Percentiles rank a stretch among this genome's conserved stretches.
Evolutionary conservation across 2,329 filamentous ascomycete species (phyloP).

Genomic region (Alternaria sp.): DNA sequence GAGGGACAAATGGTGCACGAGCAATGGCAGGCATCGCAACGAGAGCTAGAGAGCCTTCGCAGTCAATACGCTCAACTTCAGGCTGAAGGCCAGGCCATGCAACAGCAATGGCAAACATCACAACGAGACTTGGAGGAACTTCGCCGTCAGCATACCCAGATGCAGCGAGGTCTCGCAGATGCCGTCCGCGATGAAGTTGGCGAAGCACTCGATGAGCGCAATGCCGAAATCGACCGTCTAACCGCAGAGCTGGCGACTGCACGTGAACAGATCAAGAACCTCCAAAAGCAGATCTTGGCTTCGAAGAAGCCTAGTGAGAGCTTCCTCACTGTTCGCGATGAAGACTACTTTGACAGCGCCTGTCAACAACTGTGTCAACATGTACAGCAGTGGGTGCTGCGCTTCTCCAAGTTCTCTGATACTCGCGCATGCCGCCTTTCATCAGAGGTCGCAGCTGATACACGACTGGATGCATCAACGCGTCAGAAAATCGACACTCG

Average conservation of each 20-base stretch:
- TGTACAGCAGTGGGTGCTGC: conserved; percentile 95
- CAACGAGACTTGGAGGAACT: conserved; percentile 73
- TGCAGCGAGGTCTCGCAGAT: conserved; percentile 68
- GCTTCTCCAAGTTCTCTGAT: conserved; percentile 98
- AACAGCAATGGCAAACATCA: conserved; percentile 64
- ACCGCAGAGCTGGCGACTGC: conserved; percentile 79
- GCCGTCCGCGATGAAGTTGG: conserved; percentile 68
- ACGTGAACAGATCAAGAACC: conserved; percentile 63
- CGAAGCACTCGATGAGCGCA: conserved; percentile 76
- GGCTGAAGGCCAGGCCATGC: conserved; percentile 64
- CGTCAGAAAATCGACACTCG: conserved; percentile 88
- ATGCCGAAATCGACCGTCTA: conserved; percentile 80
- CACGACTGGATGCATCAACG: conserved; percentile 40
- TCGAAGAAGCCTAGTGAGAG: conserved; percentile 67
- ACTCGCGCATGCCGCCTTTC: conserved; percentile 85
- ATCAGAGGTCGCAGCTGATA: conserved; percentile 76
- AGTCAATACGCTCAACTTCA: conserved; percentile 70
- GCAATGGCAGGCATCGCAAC: not conserved
- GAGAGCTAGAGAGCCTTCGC: not conserved
- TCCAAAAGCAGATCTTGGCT: conserved; percentile 66
- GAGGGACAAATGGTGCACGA: conserved; percentile 4
- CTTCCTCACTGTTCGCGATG: conserved; percentile 81
- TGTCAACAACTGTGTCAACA: conserved; percentile 96
- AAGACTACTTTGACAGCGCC: conserved; percentile 93
- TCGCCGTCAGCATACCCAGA: conserved; percentile 66